Base-by-base conservation (phyloP, 2,329 filamentous ascomycete genomes). In the Curvularia spicifera region DNA sequence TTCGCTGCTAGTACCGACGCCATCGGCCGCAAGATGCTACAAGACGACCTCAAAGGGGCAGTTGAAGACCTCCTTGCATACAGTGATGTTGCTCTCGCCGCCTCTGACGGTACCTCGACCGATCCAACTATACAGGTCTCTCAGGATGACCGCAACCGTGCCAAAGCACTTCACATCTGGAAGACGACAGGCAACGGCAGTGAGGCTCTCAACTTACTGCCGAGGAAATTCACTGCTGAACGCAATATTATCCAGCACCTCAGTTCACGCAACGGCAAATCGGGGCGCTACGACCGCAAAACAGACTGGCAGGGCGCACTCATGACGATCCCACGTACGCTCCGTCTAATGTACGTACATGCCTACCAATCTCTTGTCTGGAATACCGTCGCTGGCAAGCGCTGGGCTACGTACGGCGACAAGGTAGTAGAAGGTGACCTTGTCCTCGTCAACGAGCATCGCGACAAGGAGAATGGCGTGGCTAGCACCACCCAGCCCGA, bases 311-410 rank as follows among this genome's bases (percentile, higher is more conserved):
- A 91, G 59, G 93, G 93, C 24, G 92, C 95, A 0, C 78, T 99
- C 51, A 85, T 89, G 71, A 84, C 85, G 53, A 93, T 99, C 61
- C 90, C 90, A 24, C 85, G 93, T 18, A 91, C 91, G 48, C 82
- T 98, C 68, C 87, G 93, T 43, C 86, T 92, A 57, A 97, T 99
- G 90, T 99, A 98, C 74, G 89, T 97, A 15, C 95, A 99, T 76
- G 94, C 95, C 5, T 98, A 97, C 78, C 95, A 99, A 76, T 96
- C 91, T 5, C 85, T 93, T 37, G 88, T 99, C 8, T 99, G 94
- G 94, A 99, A 99, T 79, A 86, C 87, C 65, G 91, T 87, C 12
- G 91, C 87, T 1, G 92, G 91, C 64, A 87, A 89, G 67, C 89
- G 95, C 46, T 96, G 92, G 89, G 85, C 87, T 42, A 80, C 86